Evolutionary conservation across 495 filamentous ascomycete species (phyloP).

Genomic region (Delitschia confertaspora): DNA sequence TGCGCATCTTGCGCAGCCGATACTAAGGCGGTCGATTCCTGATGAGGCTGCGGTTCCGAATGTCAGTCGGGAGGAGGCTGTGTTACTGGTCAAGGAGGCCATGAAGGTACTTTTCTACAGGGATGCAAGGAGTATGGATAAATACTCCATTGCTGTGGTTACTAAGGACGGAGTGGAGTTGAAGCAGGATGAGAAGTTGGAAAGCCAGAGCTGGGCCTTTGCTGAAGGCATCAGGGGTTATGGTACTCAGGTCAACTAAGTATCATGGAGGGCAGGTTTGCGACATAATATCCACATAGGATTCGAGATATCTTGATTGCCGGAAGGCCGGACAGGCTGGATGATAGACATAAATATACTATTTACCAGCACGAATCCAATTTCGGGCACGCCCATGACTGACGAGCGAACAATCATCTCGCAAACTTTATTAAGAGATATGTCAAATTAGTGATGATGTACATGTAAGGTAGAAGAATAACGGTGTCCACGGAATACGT

Average conservation of each 20-base stretch:
- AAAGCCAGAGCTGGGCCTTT: constrained; percentile 94
- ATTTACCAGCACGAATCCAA: no score
- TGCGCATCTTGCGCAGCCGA: constrained; percentile 82
- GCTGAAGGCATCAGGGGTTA: constrained; percentile 77
- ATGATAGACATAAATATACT: constrained; percentile 8
- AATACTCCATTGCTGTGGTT: constrained; percentile 83
- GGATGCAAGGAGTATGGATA: constrained; percentile 84
- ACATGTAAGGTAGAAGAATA: no score
- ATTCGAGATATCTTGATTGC: not conserved
- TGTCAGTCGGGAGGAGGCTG: constrained; percentile 68
- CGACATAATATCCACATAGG: not conserved
- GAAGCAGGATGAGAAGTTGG: constrained; percentile 66
- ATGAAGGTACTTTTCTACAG: constrained; percentile 98
- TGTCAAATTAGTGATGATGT: no score
- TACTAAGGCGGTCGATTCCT: constrained; percentile 70
- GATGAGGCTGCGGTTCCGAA: constrained; percentile 66
- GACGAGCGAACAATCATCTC: no score
- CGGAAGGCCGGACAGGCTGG: not conserved
- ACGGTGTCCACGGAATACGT: no score
- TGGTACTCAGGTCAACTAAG: constrained; percentile 55
- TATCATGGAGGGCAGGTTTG: not conserved
- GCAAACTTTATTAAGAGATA: no score
- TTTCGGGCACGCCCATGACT: no score
- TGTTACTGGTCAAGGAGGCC: constrained; percentile 73
- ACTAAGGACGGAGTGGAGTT: constrained; percentile 77